Evolutionary conservation across 2,329 filamentous ascomycete species (phyloP).

Genomic region (Fusarium virguliforme): DNA sequence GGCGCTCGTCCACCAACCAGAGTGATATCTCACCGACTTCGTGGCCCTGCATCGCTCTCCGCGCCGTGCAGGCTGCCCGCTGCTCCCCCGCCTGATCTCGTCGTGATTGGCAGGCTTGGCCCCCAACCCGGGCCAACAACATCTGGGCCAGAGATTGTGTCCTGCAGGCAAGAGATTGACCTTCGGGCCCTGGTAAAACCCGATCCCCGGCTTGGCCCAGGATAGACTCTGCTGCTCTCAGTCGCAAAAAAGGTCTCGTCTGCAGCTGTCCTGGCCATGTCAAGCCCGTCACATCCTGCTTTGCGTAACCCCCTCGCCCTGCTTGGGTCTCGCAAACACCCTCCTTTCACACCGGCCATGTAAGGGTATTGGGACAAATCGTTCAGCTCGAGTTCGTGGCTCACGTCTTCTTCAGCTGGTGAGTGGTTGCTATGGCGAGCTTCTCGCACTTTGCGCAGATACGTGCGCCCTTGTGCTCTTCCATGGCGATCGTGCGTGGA

Average conservation of each 20-base stretch:
- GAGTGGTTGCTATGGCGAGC: conserved; percentile 4
- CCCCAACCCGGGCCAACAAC: conserved; percentile 39
- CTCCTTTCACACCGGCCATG: neutral
- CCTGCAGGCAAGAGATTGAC: conserved; percentile 40
- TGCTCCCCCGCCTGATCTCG: conserved; percentile 32
- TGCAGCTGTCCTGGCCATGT: conserved; percentile 35
- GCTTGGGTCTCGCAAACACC: neutral
- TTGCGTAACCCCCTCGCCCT: conserved; percentile 7
- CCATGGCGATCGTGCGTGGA: conserved; percentile 35
- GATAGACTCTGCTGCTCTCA: conserved; percentile 28
- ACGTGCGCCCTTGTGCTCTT: conserved; percentile 30
- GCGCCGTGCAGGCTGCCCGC: conserved; percentile 45
- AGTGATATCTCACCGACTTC: conserved; percentile 30
- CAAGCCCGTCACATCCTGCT: conserved; percentile 33
- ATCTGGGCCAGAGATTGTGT: conserved; percentile 43
- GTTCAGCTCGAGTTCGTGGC: conserved; percentile 19
- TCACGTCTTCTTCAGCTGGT: conserved; percentile 15
- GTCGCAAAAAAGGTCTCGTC: conserved; percentile 7
- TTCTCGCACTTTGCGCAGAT: conserved; percentile 14
- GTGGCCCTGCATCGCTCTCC: conserved; percentile 34
- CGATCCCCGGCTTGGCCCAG: conserved; percentile 32
- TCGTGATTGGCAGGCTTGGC: conserved; percentile 48
- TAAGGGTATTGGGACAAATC: conserved; percentile 20
- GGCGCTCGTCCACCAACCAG: conserved; percentile 46
- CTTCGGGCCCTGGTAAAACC: conserved; percentile 28